Evolutionary conservation across 352 stramenopile genomes (phyloP), one percentile per base, ranked within the genome.

Genomic region (Phytopythium chamaehyphon): DNA sequence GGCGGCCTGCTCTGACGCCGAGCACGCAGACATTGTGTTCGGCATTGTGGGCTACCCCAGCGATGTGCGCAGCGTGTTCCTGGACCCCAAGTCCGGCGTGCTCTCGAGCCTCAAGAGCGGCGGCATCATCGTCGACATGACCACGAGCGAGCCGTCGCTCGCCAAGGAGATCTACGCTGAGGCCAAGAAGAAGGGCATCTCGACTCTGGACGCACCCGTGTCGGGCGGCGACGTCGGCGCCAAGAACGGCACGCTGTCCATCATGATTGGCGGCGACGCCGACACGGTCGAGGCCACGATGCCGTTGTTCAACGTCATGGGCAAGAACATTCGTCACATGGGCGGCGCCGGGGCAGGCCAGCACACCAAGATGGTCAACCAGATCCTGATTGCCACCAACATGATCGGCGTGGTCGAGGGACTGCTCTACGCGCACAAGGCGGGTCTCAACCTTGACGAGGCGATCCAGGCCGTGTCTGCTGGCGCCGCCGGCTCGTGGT

Each of bases 341-440:
- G 88, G 88, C 21, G 70, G 69, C 1, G 58, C 86, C 11, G 88
- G 86, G 6, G 83, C 83, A 24, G 88, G 88, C 5, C 85, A 96
- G 55, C 78, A 94, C 66, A 95, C 88, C 45, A 96, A 96, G 73
- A 96, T 95, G 83, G 85, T 96, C 24, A 96, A 96, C 69, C 88
- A 97, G 58, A 89, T 93, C 53, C 59, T 92, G 48, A 93, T 93
- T 40, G 76, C 83, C n/a, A 90, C 80, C 47, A 91, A 91, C 60
- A 93, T 93, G 83, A 93, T 96, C 53, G 88, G 86, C 37, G 83
- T 96, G 9, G 82, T 90, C 11, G 88, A 96, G 54, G 88, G 85
- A 14, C 65, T 96, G 47, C 57, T 96, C 28, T 96, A 96, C 62
- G 86, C 85, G 19, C 82, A 94, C 47, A 86, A 83, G 54, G 83